Evolutionary conservation across 306 rosid genomes (phyloP).

Genomic region (Prunus persica): Prunus_persica_NCBIv2 NC_034014.1:23851501-23852000

Average conservation of each 20-base stretch:
- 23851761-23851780: not conserved
- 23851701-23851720: not conserved
- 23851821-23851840: not conserved
- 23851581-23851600: not conserved
- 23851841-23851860: not conserved
- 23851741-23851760: not conserved
- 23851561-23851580: not conserved
- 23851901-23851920: not conserved
- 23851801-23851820: not conserved
- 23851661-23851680: not conserved
- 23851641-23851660: not conserved
- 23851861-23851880: not conserved
- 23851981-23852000: not conserved
- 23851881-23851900: not conserved
- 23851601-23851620: not conserved
- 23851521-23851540: too few relatives aligned
- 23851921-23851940: not conserved
- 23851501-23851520: not conserved
- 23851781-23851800: not conserved
- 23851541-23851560: too few relatives aligned
- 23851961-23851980: not conserved
- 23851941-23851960: not conserved
- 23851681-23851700: not conserved
- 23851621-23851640: not conserved
- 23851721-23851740: not conserved